These are phyloP conservation scores for Penicillium freii DNA, from an alignment of 2,329 filamentous ascomycete species.

Conservation along the genomic window DNA sequence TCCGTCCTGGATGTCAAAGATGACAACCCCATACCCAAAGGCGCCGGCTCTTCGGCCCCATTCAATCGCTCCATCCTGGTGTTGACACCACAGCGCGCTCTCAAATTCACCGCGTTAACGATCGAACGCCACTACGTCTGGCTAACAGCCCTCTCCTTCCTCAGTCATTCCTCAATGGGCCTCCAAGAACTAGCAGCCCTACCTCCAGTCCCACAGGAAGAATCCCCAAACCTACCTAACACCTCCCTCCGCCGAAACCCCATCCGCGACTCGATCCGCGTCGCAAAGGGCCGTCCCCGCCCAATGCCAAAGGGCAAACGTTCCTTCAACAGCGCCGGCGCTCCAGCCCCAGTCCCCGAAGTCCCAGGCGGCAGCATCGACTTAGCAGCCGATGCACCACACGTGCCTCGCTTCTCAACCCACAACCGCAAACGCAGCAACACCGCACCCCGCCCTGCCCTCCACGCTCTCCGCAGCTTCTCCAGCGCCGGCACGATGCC, in stretches of 20 bases:
- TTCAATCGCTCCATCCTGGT: conserved; percentile 96
- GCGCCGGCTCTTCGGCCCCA: conserved; percentile 52
- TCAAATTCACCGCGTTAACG: conserved; percentile 87
- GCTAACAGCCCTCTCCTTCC: conserved; percentile 90
- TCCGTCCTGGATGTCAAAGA: conserved; percentile 97
- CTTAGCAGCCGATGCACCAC: conserved; percentile 50
- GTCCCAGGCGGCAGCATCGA: conserved; percentile 28
- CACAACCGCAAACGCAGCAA: conserved; percentile 88
- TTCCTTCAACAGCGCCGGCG: conserved; percentile 35
- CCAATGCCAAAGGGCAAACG: conserved; percentile 41
- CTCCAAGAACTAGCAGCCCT: conserved; percentile 69
- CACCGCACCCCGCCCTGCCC: conserved; percentile 64
- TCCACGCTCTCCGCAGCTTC: conserved; percentile 73
- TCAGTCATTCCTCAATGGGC: conserved; percentile 82
- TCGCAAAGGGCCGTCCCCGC: conserved; percentile 72
- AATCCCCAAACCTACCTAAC: conserved; percentile 43
- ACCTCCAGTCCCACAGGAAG: conserved; percentile 52
- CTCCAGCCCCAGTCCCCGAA: conserved; percentile 35
- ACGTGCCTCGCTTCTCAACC: conserved; percentile 51
- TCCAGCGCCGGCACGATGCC: conserved; percentile 50
- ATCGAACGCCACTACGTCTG: conserved; percentile 89
- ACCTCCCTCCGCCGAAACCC: conserved; percentile 53
- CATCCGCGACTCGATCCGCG: conserved; percentile 84
- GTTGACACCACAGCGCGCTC: conserved; percentile 82
- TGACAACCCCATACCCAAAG: conserved; percentile 79